Conservation (phyloP, 495 filamentous ascomycete species). For the Darksidea phi region DNA sequence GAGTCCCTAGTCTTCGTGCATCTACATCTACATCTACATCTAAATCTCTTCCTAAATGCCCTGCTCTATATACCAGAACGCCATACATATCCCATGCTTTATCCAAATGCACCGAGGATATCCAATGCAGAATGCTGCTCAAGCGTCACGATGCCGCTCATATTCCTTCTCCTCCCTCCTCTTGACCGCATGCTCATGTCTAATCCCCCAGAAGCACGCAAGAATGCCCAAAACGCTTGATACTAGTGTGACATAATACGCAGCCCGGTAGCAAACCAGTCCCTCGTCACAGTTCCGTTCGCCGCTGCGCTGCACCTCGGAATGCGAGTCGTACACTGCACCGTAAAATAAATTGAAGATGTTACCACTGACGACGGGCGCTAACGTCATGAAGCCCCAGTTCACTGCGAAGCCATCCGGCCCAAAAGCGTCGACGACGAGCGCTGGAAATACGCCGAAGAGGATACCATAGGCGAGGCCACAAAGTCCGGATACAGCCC, state of each 20-base stretch:
- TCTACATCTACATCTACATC: no score
- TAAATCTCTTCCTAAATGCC: no score
- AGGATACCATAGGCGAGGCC: conserved; percentile 92
- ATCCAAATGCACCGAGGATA: no score
- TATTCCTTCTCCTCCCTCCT: conserved; percentile 20
- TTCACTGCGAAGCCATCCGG: conserved; percentile 67
- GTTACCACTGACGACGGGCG: conserved; percentile 80
- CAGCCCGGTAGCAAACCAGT: conserved; percentile 72
- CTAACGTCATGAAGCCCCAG: conserved; percentile 92
- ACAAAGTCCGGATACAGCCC: conserved; percentile 74
- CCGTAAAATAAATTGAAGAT: conserved; percentile 91
- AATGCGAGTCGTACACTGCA: conserved; percentile 75
- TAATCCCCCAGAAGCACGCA: conserved; percentile 74
- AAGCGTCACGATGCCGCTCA: conserved; percentile 31
- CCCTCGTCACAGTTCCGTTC: conserved; percentile 76
- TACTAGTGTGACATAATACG: conserved; percentile 79
- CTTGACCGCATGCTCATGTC: conserved; percentile 56
- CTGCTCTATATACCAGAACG: no score
- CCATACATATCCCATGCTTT: no score
- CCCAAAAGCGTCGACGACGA: conserved; percentile 89
- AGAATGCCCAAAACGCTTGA: conserved; percentile 68
- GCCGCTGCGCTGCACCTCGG: conserved; percentile 62
- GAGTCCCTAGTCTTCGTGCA: no score
- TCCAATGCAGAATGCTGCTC: background rate
- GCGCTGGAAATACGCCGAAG: conserved; percentile 90